Percentiles rank a stretch among this genome's conserved stretches.
These are phyloP conservation scores for Geranium rotundifolium DNA, from an alignment of 345 rosid genomes.

Conservation along the genomic window DNA sequence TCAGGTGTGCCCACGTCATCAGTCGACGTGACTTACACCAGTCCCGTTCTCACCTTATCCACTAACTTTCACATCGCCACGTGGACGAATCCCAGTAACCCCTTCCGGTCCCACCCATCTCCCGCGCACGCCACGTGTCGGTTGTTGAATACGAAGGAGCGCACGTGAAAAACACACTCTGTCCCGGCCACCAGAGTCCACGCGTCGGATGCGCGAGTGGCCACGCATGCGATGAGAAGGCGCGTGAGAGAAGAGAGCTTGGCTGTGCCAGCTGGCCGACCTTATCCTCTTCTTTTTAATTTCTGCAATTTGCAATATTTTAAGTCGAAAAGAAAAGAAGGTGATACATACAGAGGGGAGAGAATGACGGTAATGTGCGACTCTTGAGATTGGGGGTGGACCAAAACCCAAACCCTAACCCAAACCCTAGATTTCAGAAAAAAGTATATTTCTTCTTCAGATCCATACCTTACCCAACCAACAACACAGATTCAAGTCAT, in stretches of 20 bases:
- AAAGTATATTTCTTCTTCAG: conserved; percentile 9
- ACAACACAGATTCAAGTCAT: conserved; percentile 5
- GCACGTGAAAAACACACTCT: neutral
- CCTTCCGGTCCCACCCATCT: neutral
- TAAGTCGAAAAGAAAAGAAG: conserved; percentile 1
- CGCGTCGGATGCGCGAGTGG: conserved; percentile 8
- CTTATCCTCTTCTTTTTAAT: conserved; percentile 51
- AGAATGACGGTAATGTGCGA: conserved; percentile 10
- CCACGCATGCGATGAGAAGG: conserved; percentile 9
- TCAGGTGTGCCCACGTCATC: neutral
- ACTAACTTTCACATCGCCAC: conserved; percentile 3
- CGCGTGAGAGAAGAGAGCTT: conserved; percentile 39
- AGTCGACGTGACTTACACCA: conserved; percentile 4
- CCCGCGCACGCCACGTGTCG: no score
- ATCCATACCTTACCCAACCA: conserved; percentile 13
- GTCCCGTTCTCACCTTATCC: conserved; percentile 18
- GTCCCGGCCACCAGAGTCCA: conserved; percentile 3
- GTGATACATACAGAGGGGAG: neutral
- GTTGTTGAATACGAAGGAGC: neutral
- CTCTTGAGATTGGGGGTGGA: conserved; percentile 8
- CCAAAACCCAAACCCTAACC: conserved; percentile 21
- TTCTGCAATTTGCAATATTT: neutral
- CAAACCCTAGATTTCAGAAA: conserved; percentile 37
- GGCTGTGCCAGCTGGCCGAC: conserved; percentile 47
- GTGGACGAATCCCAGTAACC: conserved; percentile 7